Conservation (phyloP, 73 alveolate species). For the Durusdinium trenchii region DNA sequence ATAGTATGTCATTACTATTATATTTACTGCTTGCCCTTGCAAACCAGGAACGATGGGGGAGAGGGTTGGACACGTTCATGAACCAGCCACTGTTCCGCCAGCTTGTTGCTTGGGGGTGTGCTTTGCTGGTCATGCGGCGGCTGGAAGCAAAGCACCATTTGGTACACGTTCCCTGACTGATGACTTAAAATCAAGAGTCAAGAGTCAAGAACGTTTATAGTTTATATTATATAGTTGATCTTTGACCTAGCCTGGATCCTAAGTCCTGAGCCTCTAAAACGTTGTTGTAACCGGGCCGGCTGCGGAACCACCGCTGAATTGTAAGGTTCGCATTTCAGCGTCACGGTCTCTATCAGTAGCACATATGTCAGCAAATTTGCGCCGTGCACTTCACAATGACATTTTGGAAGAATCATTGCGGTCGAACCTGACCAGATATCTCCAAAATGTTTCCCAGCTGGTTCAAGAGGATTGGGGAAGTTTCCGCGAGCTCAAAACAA, state of each 20-base stretch:
- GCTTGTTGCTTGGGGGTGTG: background rate
- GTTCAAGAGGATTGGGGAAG: conserved; percentile 46
- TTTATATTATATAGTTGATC: too few relatives aligned
- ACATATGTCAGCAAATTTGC: conserved; percentile 37
- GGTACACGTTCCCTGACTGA: background rate
- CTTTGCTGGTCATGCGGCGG: conserved; percentile 37
- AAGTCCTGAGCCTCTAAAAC: too few relatives aligned
- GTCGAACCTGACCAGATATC: conserved; percentile 18
- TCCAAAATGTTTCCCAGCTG: background rate
- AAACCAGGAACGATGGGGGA: conserved; percentile 22
- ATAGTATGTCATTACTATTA: too few relatives aligned
- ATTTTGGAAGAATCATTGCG: background rate
- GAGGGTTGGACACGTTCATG: conserved; percentile 5
- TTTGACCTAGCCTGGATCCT: too few relatives aligned
- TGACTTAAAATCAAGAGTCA: too few relatives aligned
- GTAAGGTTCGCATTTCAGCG: conserved; percentile 10
- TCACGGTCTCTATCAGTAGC: conserved; percentile 29
- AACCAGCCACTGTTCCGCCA: conserved; percentile 22
- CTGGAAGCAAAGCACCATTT: conserved; percentile 56
- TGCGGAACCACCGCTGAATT: background rate
- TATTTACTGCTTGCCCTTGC: too few relatives aligned
- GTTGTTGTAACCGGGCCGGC: too few relatives aligned
- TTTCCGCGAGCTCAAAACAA: background rate
- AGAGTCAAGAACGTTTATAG: too few relatives aligned
- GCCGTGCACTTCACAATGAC: conserved; percentile 13